Conservation (phyloP, 352 stramenopile genomes). For the Phytophthora litchii region DNA sequence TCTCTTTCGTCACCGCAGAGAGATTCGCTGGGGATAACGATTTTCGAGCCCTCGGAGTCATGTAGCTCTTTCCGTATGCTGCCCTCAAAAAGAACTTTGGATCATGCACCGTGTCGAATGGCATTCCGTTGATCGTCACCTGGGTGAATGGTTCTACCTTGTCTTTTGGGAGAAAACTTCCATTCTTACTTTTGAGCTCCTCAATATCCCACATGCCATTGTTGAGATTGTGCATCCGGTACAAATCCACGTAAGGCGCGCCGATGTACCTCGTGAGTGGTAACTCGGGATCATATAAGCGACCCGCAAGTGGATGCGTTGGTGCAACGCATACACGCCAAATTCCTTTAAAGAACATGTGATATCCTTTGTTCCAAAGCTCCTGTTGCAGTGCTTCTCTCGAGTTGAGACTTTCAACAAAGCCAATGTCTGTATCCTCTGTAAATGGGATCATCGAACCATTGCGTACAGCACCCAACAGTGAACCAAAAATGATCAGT, state of each 20-base stretch:
- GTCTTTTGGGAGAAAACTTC: constrained; percentile 8
- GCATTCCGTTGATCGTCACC: constrained; percentile 39
- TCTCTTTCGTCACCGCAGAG: not conserved
- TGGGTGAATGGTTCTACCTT: constrained; percentile 32
- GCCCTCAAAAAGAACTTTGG: constrained; percentile 37
- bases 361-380: constrained; percentile 50
- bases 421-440: constrained; percentile 57
- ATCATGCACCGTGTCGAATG: constrained; percentile 43
- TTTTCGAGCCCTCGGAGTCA: constrained; percentile 28
- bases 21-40: not conserved
- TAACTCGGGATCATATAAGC: constrained; percentile 36
- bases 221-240: constrained; percentile 24
- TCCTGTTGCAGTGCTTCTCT: constrained; percentile 14
- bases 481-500: constrained; percentile 46
- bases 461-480: constrained; percentile 58
- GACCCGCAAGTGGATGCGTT: constrained; percentile 41
- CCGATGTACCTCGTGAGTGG: constrained; percentile 10
- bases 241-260: constrained; percentile 49
- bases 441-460: constrained; percentile 57
- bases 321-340: constrained; percentile 50
- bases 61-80: constrained; percentile 41
- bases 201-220: constrained; percentile 28
- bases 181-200: constrained; percentile 23
- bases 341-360: constrained; percentile 47
- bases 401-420: constrained; percentile 21